These are phyloP conservation scores for Euphorbia lathyris DNA, from an alignment of 345 rosid species.

Conservation along the genomic window DNA sequence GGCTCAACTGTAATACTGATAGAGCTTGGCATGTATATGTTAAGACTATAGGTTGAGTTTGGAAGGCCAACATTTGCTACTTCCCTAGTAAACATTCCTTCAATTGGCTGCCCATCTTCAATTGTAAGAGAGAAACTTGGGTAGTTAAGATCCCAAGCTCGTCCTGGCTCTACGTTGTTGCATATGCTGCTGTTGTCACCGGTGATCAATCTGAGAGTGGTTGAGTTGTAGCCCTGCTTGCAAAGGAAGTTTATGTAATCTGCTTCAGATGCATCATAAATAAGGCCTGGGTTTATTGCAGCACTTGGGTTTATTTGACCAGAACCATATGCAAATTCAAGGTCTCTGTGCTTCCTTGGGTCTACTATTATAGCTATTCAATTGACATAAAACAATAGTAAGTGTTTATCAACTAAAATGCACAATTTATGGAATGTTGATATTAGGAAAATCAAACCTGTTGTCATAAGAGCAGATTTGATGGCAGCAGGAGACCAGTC, in stretches of 20 bases:
- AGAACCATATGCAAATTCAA: constrained; percentile 16
- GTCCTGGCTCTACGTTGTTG: constrained; percentile 21
- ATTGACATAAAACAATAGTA: background rate
- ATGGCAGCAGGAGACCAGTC: constrained; percentile 28
- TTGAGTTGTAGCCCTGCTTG: constrained; percentile 38
- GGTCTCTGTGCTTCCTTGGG: constrained; percentile 18
- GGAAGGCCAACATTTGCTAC: constrained; percentile 46
- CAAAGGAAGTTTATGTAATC: constrained; percentile 47
- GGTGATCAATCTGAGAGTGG: constrained; percentile 23
- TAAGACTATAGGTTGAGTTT: constrained; percentile 33
- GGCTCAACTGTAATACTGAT: constrained; percentile 32
- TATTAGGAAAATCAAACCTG: constrained; percentile 10
- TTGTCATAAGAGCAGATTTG: constrained; percentile 27
- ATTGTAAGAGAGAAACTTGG: constrained; percentile 38
- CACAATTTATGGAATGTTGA: no score
- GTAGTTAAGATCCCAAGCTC: constrained; percentile 48
- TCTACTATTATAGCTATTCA: constrained; percentile 14
- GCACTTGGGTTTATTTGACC: constrained; percentile 12
- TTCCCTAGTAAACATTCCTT: constrained; percentile 32
- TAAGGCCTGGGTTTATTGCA: constrained; percentile 21
- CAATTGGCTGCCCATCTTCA: constrained; percentile 31
- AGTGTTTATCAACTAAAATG: no score
- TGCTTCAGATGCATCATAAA: constrained; percentile 19
- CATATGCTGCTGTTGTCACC: constrained; percentile 36
- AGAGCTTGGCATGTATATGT: constrained; percentile 11